Evolutionary conservation across 2,329 filamentous ascomycete species (phyloP), one percentile per base, ranked within the genome.

Genomic region (Colletotrichum australisinense): DNA sequence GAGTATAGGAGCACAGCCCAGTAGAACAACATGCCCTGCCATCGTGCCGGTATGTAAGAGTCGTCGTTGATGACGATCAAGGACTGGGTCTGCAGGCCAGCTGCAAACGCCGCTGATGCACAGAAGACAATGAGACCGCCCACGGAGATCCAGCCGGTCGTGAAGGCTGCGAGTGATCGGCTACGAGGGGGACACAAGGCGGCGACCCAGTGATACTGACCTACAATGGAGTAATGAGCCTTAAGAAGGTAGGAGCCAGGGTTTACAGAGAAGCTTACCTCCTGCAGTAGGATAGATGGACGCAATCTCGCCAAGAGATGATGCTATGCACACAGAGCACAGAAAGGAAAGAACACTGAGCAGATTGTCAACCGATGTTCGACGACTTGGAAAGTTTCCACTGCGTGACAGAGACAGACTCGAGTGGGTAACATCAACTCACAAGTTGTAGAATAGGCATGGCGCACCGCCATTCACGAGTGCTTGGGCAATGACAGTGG

Each of bases 171-270:
- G 5, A 81, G 75, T 1, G 80, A 78, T 67, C 79, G 79, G 30
- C 80, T 80, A 0, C 78, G 78, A 5, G 75, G 63, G 4, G 83
- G 82, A 12, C 82, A 71, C 24, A 86, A 79, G 7, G 81, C 82
- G 1, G 84, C 81, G 5, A 86, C 83, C 85, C 84, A 86, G 75
- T 86, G 83, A 58, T 86, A 86, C 77, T 86, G 84, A 8, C 84
- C 83, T 83, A 53, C 11, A 32, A 38, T 62, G 24, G 12, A 64
- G 12, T 24, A 0, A 16, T 14, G 46, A 6, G 52, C 49, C 46
- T 7, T 57, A 53, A 7, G 2, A 32, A 24, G 14, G 16, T 42
- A 35, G 7, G 0, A 7, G 12, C 22, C 35, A 28, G 28, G 52
- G 24, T 55, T 2, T 3, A 12, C 0, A 26, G 35, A 19, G 3